Base-by-base conservation (phyloP, 1,284 basidiomycete genomes). In the Microbotryum saponariae region DNA sequence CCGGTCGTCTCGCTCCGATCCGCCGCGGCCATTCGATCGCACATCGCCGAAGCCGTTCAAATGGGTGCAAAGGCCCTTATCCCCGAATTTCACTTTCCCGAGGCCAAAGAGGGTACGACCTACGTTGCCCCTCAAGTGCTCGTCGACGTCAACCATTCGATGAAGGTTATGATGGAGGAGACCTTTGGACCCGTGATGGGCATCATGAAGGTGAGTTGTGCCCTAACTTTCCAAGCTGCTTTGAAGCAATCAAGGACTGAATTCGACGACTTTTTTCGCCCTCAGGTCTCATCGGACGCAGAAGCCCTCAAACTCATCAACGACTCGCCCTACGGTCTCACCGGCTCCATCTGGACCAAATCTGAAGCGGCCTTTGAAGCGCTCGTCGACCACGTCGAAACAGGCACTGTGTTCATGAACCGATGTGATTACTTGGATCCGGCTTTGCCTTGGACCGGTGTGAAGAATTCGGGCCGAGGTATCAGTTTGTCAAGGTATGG, bases 321-420 rank as follows among this genome's bases (percentile, higher is more conserved):
- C 76, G 91, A 97, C 76, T 96, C 91, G n/a, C 83, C 82, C 1
- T 97, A 93, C 74, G 93, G 93, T 16, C 80, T 97, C 42, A 97
- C 93, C 1, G 89, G 90, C 1, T 91, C 89, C 21, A 77, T 97
- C 33, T 97, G 93, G 93, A 96, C 93, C 0, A 82, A 89, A 71
- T 70, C 71, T 1, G 81, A 87, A 61, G 74, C 78, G 5, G 84
- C 82, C 0, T 94, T 94, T 77, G 73, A 87, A 63, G 76, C 74
- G 59, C 79, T 97, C 53, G 83, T 81, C 1, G 85, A 88, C 62
- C 82, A 85, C 66, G 76, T 97, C 51, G 85, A 93, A 67, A 85
- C 86, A 0, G 93, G 93, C 2, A 97, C 92, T 0, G 91, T 97
- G 4, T 97, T 91, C 76, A 75, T 94, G 71, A 97, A 97, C 77